Percentiles rank a stretch among this genome's conserved stretches.
phyloP scores from a whole-genome alignment of 2,329 filamentous ascomycete genomes.

The Aureobasidium namibiae region DNA sequence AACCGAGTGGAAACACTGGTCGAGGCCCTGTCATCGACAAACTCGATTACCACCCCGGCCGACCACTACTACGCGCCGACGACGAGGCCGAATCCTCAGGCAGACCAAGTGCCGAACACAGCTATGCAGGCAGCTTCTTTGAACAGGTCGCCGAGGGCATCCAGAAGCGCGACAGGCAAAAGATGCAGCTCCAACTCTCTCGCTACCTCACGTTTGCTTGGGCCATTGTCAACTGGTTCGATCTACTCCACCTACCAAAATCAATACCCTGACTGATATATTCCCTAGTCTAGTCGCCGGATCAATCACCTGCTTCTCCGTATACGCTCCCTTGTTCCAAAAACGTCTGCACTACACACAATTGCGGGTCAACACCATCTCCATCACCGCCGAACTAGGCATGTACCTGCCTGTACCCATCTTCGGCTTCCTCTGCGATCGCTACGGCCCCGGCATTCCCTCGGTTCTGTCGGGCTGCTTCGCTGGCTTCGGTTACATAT shows the following conservation, averaged over 20 bases:
- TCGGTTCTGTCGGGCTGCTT: slow-evolving; percentile 63
- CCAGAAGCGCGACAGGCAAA: slow-evolving; percentile 47
- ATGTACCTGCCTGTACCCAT: slow-evolving; percentile 89
- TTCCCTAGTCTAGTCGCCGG: slow-evolving; percentile 63
- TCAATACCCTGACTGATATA: neutral
- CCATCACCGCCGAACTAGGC: slow-evolving; percentile 76
- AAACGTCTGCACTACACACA: slow-evolving; percentile 80
- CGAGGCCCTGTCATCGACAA: slow-evolving; percentile 34
- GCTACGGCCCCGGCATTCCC: slow-evolving; percentile 70
- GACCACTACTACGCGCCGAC: slow-evolving; percentile 34
- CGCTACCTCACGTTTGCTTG: slow-evolving; percentile 51
- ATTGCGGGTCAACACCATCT: slow-evolving; percentile 82
- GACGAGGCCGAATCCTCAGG: slow-evolving; percentile 24
- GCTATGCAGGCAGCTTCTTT: slow-evolving; percentile 47
- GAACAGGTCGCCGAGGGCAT: slow-evolving; percentile 54
- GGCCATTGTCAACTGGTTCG: slow-evolving; percentile 52
- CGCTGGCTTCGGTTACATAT: slow-evolving; percentile 73
- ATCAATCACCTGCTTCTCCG: slow-evolving; percentile 85
- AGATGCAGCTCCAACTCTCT: slow-evolving; percentile 44
- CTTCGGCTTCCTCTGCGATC: slow-evolving; percentile 87
- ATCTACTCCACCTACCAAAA: neutral
- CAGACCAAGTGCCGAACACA: slow-evolving; percentile 33
- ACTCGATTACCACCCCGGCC: slow-evolving; percentile 39
- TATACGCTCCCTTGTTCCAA: slow-evolving; percentile 88
- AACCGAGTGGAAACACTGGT: neutral